These are phyloP conservation scores for Collybiopsis confluens DNA, from an alignment of 768 basidiomycete species.

Conservation along the genomic window DNA sequence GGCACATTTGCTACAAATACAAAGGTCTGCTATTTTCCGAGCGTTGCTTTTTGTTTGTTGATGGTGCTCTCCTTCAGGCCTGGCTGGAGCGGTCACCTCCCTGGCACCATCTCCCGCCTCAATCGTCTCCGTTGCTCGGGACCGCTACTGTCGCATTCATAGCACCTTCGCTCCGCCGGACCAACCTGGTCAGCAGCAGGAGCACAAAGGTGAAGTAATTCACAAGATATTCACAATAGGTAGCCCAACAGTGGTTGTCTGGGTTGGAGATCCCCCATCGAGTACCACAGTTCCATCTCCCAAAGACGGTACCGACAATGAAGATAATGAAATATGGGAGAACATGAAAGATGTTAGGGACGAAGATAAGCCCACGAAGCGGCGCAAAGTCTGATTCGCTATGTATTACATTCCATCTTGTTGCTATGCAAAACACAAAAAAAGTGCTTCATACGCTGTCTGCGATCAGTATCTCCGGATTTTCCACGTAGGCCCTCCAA, in stretches of 20 bases:
- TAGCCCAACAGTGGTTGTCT: conserved; percentile 57
- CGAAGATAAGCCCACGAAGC: conserved; percentile 24
- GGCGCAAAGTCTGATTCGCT: conserved; percentile 10
- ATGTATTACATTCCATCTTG: too few species aligned
- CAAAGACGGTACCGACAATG: conserved; percentile 23
- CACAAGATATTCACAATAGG: conserved; percentile 63
- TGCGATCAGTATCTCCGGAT: conserved; percentile 64
- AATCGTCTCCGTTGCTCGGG: conserved; percentile 60
- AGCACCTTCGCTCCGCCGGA: conserved; percentile 50
- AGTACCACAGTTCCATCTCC: conserved; percentile 7
- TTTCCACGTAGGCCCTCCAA: conserved; percentile 79
- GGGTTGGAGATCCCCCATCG: conserved; percentile 36
- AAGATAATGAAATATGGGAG: conserved; percentile 67
- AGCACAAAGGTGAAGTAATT: conserved; percentile 55
- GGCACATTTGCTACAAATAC: conserved; percentile 59
- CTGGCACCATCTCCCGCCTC: conserved; percentile 50
- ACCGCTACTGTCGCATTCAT: conserved; percentile 71
- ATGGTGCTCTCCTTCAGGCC: conserved; percentile 50
- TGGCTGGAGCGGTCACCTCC: conserved; percentile 68
- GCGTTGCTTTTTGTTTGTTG: neutral
- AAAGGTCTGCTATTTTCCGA: conserved; percentile 40
- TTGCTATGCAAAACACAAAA: too few species aligned
- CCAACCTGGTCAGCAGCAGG: conserved; percentile 44
- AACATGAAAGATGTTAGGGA: conserved; percentile 52
- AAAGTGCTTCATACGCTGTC: conserved; percentile 30